Conservation (phyloP, 192 early-diverging fungal species). For the Coemansia erecta region DNA sequence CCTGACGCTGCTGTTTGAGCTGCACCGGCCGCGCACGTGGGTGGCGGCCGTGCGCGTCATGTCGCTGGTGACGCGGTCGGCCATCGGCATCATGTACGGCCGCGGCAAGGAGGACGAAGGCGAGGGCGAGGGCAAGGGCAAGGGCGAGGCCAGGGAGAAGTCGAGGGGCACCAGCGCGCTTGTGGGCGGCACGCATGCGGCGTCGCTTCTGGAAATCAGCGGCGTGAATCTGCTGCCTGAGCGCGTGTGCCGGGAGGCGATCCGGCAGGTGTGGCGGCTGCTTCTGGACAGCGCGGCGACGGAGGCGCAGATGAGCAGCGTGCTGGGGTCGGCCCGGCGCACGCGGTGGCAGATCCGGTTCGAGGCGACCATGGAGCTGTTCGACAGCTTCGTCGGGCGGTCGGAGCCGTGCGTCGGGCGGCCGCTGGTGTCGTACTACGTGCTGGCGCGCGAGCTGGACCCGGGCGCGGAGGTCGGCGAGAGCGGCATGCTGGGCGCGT, state of each 20-base stretch:
- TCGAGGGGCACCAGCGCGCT: too few relatives aligned
- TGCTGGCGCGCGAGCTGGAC: conserved; percentile 47
- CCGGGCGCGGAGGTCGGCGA: conserved; percentile 44
- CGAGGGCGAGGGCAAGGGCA: neutral
- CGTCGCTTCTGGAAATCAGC: conserved; percentile 45
- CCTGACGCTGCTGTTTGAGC: conserved; percentile 41
- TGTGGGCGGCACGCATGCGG: conserved; percentile 33
- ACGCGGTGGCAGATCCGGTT: conserved; percentile 55
- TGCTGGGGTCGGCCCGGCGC: conserved; percentile 41
- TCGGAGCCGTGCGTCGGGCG: conserved; percentile 36
- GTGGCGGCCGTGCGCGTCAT: conserved; percentile 44
- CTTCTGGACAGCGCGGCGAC: conserved; percentile 43
- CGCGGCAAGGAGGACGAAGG: neutral
- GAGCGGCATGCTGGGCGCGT: conserved; percentile 39
- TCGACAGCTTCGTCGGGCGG: conserved; percentile 49
- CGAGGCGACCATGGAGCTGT: conserved; percentile 47
- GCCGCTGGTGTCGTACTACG: conserved; percentile 47
- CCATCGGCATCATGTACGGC: conserved; percentile 49
- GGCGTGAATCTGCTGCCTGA: conserved; percentile 43
- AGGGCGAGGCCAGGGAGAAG: conserved; percentile 12
- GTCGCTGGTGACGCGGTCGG: conserved; percentile 47
- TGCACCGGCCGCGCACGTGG: conserved; percentile 49
- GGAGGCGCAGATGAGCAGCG: conserved; percentile 30
- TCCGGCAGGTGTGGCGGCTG: conserved; percentile 48
- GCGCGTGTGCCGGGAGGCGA: conserved; percentile 41